Base-by-base conservation (phyloP, 352 stramenopile species). In the Globisporangium solare region DNA sequence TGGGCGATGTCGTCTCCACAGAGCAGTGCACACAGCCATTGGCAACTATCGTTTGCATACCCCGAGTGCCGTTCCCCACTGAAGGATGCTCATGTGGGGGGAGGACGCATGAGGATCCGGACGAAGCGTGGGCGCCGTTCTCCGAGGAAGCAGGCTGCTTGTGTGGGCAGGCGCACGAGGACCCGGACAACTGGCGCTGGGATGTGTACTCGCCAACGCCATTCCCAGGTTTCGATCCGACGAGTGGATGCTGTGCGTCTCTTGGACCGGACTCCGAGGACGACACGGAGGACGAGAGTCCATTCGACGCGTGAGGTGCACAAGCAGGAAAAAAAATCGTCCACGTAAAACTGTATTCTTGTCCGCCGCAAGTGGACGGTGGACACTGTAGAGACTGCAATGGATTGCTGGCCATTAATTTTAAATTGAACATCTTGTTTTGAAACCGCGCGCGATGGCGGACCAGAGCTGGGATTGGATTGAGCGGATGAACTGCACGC, bases 181-280 rank as follows among this genome's bases (percentile, higher is more conserved):
- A 47, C 13, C 7, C 57, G 31, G 56, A 63, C 41, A 49, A 43
- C 18, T 43, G 27, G 27, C 27, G n/a, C 7, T 63, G 56, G 49
- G 48, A 63, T 20, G 56, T 57, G 48, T 56, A 32, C 49, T 57
- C 56, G 27, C 56, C 56, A 12, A 40, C 48, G 12, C 56, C 56
- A 14, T 31, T 27, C 21, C 24, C 14, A 17, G 49, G 56, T 11
- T 63, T 63, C 24, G 56, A 63, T 18, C 56, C 56, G 5, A 47
- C 17, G 27, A 35, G 27, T 35, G 27, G 27, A 35, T 47, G 41
- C 49, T 63, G 56, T 32, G 31, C 27, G 11, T 35, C 27, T 35
- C 27, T 35, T 35, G 27, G 27, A 35, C 27, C 43, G 12, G 41
- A 57, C 31, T 56, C 41, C 41, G 49, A 53, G 39, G 40, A 51